These are phyloP conservation scores for Kodamaea restingae DNA, from an alignment of 805 yeast genomes.

Conservation along the genomic window DNA sequence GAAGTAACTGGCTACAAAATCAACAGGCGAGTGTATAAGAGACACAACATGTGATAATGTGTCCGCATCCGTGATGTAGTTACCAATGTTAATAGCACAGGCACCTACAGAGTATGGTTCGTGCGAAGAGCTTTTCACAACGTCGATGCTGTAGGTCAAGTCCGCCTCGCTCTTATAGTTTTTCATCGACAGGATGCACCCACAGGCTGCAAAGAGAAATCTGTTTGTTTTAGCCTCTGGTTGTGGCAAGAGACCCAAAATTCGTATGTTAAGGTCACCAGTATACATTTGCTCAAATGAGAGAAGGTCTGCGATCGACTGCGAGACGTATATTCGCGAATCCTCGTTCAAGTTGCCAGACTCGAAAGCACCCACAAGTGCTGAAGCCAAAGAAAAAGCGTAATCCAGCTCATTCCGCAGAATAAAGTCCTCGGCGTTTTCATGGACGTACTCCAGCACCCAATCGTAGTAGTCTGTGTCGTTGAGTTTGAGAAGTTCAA, in stretches of 20 bases:
- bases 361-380: conserved; percentile 3
- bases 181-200: conserved; percentile 32
- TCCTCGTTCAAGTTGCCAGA: conserved; percentile 3
- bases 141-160: conserved; percentile 16
- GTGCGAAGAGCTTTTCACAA: not conserved
- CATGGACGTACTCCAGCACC: conserved; percentile 5
- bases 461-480: conserved; percentile 6
- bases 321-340: not conserved
- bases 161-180: conserved; percentile 20
- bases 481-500: not conserved
- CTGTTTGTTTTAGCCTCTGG: not conserved
- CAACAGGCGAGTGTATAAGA: conserved; percentile 6
- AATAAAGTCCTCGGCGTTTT: conserved; percentile 1
- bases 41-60: conserved; percentile 14
- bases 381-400: not conserved
- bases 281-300: conserved; percentile 6
- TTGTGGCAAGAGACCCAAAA: conserved; percentile 2
- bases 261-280: conserved; percentile 3
- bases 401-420: not conserved
- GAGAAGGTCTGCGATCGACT: conserved; percentile 1
- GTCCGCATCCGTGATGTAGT: conserved; percentile 23
- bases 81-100: conserved; percentile 32
- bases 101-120: conserved; percentile 28
- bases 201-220: conserved; percentile 30
- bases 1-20: conserved; percentile 20